These are phyloP conservation scores for Venturia effusa DNA, from an alignment of 2,329 filamentous ascomycete genomes.

Conservation along the genomic window DNA sequence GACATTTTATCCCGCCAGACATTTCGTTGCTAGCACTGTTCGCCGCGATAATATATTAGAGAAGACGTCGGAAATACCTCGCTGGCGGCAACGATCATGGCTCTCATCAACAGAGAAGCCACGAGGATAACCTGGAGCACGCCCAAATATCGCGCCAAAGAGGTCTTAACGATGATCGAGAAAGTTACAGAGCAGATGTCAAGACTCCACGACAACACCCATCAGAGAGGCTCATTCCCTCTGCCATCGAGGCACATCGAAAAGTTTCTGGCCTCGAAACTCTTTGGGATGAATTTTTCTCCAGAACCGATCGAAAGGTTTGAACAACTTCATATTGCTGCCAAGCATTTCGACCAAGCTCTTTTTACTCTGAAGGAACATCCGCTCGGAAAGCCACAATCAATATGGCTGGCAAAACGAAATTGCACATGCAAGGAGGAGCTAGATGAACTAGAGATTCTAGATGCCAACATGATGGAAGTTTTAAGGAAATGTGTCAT, in stretches of 20 bases:
- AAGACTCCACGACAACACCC: background rate
- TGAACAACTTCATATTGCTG: background rate
- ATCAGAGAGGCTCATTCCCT: background rate
- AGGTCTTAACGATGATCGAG: background rate
- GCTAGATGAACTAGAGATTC: background rate
- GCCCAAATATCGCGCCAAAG: background rate
- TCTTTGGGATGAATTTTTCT: too few species aligned
- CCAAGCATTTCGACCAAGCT: background rate
- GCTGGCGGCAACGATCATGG: background rate
- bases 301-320: background rate
- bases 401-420: background rate
- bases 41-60: too few species aligned
- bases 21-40: too few species aligned
- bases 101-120: background rate
- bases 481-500: background rate
- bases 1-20: too few species aligned
- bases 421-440: background rate
- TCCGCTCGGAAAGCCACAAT: background rate
- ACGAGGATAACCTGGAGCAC: background rate
- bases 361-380: background rate
- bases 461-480: background rate
- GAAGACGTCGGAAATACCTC: too few species aligned
- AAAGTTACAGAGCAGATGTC: background rate
- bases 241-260: background rate
- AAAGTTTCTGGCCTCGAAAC: background rate